Conservation (phyloP, 2,329 filamentous ascomycete genomes). For the Botryotinia convoluta region DNA sequence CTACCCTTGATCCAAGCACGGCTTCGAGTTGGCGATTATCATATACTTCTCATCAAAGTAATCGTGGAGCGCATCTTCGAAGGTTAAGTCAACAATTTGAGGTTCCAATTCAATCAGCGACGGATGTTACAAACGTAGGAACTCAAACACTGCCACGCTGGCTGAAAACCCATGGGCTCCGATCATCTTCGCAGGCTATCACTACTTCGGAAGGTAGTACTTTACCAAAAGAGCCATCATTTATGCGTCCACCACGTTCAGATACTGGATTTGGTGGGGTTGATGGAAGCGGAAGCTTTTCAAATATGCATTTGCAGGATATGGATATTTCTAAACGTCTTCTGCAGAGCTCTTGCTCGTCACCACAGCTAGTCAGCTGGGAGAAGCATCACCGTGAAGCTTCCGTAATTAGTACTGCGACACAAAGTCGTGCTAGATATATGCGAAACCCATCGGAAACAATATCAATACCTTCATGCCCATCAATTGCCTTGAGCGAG, state of each 20-base stretch:
- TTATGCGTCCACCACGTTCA: conserved; percentile 18
- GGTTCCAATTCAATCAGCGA: conserved; percentile 17
- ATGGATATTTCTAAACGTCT: conserved; percentile 35
- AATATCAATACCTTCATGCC: conserved; percentile 14
- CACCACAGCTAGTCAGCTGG: conserved; percentile 30
- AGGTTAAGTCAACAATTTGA: conserved; percentile 32
- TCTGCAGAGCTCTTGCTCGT: conserved; percentile 30
- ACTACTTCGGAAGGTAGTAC: conserved; percentile 21
- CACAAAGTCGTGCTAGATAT: conserved; percentile 24
- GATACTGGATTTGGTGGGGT: conserved; percentile 33
- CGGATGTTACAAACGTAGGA: conserved; percentile 14
- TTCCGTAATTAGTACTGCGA: conserved; percentile 26
- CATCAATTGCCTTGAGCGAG: conserved; percentile 26
- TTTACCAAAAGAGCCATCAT: conserved; percentile 5
- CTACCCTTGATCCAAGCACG: conserved; percentile 19
- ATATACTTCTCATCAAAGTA: conserved; percentile 27
- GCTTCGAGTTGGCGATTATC: conserved; percentile 37
- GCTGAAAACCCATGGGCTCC: conserved; percentile 30
- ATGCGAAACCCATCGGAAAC: conserved; percentile 30
- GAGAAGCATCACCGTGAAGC: conserved; percentile 24
- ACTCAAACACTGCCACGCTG: conserved; percentile 25
- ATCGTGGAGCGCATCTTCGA: conserved; percentile 32
- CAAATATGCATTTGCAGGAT: conserved; percentile 33
- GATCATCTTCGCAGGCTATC: conserved; percentile 26
- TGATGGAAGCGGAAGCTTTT: conserved; percentile 29